Base-by-base conservation (phyloP, 495 filamentous ascomycete species). In the Penicillium dipodomyicola region DNA sequence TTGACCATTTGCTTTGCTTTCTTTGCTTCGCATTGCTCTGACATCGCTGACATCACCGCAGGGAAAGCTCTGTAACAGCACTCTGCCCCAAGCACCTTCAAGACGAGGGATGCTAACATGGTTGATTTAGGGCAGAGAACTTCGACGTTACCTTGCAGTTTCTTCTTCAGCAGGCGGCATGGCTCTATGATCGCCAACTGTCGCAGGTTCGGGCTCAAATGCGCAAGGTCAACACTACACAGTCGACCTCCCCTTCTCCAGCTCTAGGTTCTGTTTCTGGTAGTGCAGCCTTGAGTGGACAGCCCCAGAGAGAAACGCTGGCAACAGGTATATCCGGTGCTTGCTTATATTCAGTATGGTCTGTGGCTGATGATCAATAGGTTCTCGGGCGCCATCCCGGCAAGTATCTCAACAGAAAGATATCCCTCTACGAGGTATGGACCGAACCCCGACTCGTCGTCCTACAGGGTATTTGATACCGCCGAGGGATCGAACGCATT, bases 121-220 rank as follows among this genome's bases (percentile, higher is more conserved):
- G 33, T 19, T 17, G 5, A 14, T 59, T 7, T 57, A 89, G 86
- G 45, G 82, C 86, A 20, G 71, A 78, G 25, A 73, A 77, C 39
- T 87, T 89, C 69, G 74, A 88, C 49, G 94, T 97, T 37, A 86
- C 89, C 12, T 82, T 92, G 25, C 81, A 91, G 23, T 98, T 97
- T 67, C 77, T 98, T 8, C 84, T 96, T 5, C 92, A 97, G 68
- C 91, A 97, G 70, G 91, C 90, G 58, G 90, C 90, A 73, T 97
- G 92, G 87, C 85, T 97, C 2, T 96, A 95, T 64, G 92, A 98
- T 72, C 84, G 88, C 42, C 91, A 97, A 71, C 78, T 95, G 7
- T 87, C 87, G 0, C 88, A 96, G 68, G 88, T 96, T 35, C 84
- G 89, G 61, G 91, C 90, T 7, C 92, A 97, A 74, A 92, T 98